These are phyloP conservation scores for Coemansia biformis DNA, from an alignment of 192 early-diverging fungal genomes.

Conservation along the genomic window DNA sequence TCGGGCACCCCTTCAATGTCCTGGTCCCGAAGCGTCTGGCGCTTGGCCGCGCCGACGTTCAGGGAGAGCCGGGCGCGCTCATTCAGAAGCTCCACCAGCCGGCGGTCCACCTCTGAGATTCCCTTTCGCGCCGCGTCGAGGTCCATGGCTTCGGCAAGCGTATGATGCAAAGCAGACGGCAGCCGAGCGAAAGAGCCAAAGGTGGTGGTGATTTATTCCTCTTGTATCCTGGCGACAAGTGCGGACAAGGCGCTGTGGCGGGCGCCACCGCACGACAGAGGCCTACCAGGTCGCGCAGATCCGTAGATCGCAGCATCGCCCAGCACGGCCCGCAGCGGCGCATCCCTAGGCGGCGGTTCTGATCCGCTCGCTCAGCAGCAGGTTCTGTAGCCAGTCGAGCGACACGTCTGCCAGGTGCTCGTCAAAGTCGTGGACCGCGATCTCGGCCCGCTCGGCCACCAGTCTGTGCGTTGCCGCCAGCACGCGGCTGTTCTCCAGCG, in stretches of 20 bases:
- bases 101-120: constrained; percentile 71
- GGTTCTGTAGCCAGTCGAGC: constrained; percentile 50
- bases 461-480: constrained; percentile 30
- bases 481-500: constrained; percentile 44
- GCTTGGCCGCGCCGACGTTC: constrained; percentile 72
- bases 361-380: constrained; percentile 31
- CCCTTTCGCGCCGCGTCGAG: constrained; percentile 56
- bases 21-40: constrained; percentile 42
- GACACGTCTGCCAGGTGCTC: constrained; percentile 46
- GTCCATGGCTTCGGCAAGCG: no score
- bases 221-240: no score
- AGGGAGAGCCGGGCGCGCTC: constrained; percentile 75
- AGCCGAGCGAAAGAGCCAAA: no score
- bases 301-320: no score
- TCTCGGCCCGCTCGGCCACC: constrained; percentile 33
- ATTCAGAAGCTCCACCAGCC: constrained; percentile 72
- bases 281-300: no score
- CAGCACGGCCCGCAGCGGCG: no score
- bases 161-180: no score
- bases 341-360: no score
- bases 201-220: no score
- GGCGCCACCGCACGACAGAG: no score
- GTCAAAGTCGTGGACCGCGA: constrained; percentile 48
- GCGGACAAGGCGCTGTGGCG: no score
- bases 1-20: constrained; percentile 51